Evolutionary conservation across 2,329 filamentous ascomycete genomes (phyloP), one percentile per base, ranked within the genome.

Genomic region (Penicillium nordicum): DNA sequence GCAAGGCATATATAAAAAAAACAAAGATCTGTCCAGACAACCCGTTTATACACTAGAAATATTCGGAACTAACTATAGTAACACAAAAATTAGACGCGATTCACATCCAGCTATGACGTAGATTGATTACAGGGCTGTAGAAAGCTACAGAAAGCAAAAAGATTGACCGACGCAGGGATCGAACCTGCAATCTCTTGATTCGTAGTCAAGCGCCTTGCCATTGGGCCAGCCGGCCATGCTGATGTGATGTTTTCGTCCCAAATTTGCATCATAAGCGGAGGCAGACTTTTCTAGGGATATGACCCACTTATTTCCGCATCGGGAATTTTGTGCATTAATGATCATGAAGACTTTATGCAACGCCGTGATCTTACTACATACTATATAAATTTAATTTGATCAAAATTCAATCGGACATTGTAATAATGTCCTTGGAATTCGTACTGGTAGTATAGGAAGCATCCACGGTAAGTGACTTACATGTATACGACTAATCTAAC

Each of bases 201-300:
- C 76, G 76, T 78, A 78, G 77, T 79, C 76, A 78, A 77, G 74
- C 76, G 76, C 76, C 75, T 78, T 79, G 72, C 76, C 76, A 77
- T 78, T 78, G 74, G 74, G 75, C 75, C 74, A 76, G 68, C 67
- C 63, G 68, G 62, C 68, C 68, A 10, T 53, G n/a, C 29, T 23
- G 23, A 9, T 12, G 11, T 18, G 8, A 21, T 0, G 2, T 5
- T 8, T 12, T 16, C 2, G 8, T 5, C 5, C 4, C 0, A 34
- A 34, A 23, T 23, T n/a, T 16, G 43, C 27, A 9, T 0, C 4
- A 45, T 21, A 14, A 16, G 27, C 0, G 27, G 4, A 5, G 2
- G 5, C 27, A 34, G 14, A n/a, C 1, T 1, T 25, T 25, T 36
- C 8, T 10, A 25, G 12, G 5, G 12, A 21, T 34, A 34, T 1